These are phyloP conservation scores for Mariannaea elegans DNA, from an alignment of 2,329 filamentous ascomycete genomes.

Conservation along the genomic window DNA sequence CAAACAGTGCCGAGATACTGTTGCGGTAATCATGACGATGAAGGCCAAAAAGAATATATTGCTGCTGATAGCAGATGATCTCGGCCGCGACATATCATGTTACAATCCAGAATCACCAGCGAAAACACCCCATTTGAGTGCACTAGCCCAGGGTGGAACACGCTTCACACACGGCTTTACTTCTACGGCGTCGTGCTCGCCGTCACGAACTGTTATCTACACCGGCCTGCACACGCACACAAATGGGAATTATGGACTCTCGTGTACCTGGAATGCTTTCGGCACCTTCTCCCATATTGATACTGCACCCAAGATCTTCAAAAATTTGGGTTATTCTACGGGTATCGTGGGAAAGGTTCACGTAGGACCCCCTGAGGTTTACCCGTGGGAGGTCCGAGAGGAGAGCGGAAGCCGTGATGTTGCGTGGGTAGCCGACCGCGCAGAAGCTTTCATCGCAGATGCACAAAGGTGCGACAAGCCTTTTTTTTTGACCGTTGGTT, in stretches of 20 bases:
- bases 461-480: slow-evolving; percentile 42
- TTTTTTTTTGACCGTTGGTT: slow-evolving; percentile 39
- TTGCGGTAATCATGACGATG: too few species aligned
- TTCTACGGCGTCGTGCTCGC: too few species aligned
- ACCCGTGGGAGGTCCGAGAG: slow-evolving; percentile 48
- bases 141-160: too few species aligned
- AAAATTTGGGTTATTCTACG: slow-evolving; percentile 50
- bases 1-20: too few species aligned
- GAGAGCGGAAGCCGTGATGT: slow-evolving; percentile 56
- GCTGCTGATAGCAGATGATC: too few species aligned
- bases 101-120: too few species aligned
- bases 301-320: slow-evolving; percentile 50
- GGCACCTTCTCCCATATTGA: slow-evolving; percentile 53
- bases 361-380: slow-evolving; percentile 46
- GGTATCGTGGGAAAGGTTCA: slow-evolving; percentile 59
- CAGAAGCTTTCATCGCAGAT: slow-evolving; percentile 47
- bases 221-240: background rate
- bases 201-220: too few species aligned
- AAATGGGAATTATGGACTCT: slow-evolving; percentile 51
- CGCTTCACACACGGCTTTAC: too few species aligned
- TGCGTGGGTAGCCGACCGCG: slow-evolving; percentile 47
- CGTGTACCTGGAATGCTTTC: slow-evolving; percentile 49
- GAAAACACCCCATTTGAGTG: too few species aligned
- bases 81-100: too few species aligned
- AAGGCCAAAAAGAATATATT: too few species aligned